Evolutionary conservation across 192 early-diverging fungal species (phyloP), one percentile per base, ranked within the genome.

Genomic region (Coemansia reversa): DNA sequence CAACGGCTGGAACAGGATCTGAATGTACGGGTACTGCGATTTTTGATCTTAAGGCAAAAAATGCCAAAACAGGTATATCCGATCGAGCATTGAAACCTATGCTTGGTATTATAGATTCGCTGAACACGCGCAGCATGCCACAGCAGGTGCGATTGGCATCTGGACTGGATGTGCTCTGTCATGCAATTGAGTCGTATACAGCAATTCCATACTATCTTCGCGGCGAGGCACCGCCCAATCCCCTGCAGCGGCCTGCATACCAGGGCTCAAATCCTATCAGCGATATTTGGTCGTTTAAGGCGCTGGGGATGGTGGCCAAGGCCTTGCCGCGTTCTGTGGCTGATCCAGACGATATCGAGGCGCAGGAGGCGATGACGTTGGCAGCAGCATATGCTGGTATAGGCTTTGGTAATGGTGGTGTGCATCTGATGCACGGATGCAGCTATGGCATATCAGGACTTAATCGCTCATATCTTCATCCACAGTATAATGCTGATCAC

Each of bases 11-110:
- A 3, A 95, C 94, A 12, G 94, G 94, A 58, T 88, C 86, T 20
- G 94, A 95, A 70, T 93, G 91, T 14, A 95, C 94, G 1, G 94
- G 94, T n/a, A 89, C 90, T 5, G 84, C 94, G n/a, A 95, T 95
- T 68, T 95, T 95, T 65, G 94, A 95, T 65, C 90, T 92, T 78
- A 88, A 88, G 53, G 88, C 88, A 12, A 84, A 89, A 59, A 79
- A 86, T 39, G 88, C 90, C 72, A 95, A 95, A 85, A 95, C 94
- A 5, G 94, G 94, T 14, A 95, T 95, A 65, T 90, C 94, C 56
- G 86, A 85, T 55, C 87, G 94, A 51, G 87, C 89, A 28, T 73
- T 95, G 42, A 93, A 92, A 55, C 94, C 94, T 3, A 77, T 88
- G 55, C 82, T 95, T 32, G 93, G 92, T 16, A 89, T 95, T 64